These are phyloP conservation scores for Yamadazyma tumulicola DNA, from an alignment of 805 yeast species.

Conservation along the genomic window DNA sequence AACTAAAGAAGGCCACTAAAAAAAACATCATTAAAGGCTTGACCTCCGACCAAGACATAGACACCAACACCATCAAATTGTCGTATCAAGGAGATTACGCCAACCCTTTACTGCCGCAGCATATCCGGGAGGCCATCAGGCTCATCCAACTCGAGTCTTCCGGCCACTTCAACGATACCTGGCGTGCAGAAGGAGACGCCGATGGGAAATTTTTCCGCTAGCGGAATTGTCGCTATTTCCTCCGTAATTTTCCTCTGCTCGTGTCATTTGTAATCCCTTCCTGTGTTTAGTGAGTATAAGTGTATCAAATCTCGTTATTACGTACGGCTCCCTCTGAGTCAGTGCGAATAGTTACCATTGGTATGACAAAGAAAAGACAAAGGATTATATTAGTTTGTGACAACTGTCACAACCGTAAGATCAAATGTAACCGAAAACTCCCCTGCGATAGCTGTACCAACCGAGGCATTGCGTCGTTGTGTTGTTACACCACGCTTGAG, in stretches of 20 bases:
- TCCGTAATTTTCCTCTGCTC: too few relatives aligned
- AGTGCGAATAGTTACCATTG: too few relatives aligned
- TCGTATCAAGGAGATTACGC: constrained; percentile 38
- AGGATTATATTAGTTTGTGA: constrained; percentile 46
- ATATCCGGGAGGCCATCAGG: constrained; percentile 86
- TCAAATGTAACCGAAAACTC: constrained; percentile 36
- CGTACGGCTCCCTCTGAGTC: too few relatives aligned
- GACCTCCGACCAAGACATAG: constrained; percentile 35
- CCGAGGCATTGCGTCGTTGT: constrained; percentile 11
- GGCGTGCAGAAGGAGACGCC: constrained; percentile 68
- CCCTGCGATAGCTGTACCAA: constrained; percentile 27
- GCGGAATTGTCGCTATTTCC: too few relatives aligned
- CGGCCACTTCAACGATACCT: constrained; percentile 37
- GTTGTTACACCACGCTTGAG: constrained; percentile 12
- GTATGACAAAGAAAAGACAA: constrained; percentile 28
- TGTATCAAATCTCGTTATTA: too few relatives aligned
- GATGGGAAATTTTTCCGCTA: constrained; percentile 69
- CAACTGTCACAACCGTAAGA: constrained; percentile 45
- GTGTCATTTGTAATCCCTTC: too few relatives aligned
- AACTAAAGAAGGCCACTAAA: constrained; percentile 36
- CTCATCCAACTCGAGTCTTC: constrained; percentile 62
- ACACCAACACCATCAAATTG: constrained; percentile 17
- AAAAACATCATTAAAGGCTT: constrained; percentile 28
- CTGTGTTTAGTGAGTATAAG: too few relatives aligned
- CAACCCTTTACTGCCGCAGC: constrained; percentile 76